A percentile compares a stretch with the other conserved stretches of the same genome.
Conservation (phyloP, 108 stramenopile genomes). For the Seminavis robusta region DNA sequence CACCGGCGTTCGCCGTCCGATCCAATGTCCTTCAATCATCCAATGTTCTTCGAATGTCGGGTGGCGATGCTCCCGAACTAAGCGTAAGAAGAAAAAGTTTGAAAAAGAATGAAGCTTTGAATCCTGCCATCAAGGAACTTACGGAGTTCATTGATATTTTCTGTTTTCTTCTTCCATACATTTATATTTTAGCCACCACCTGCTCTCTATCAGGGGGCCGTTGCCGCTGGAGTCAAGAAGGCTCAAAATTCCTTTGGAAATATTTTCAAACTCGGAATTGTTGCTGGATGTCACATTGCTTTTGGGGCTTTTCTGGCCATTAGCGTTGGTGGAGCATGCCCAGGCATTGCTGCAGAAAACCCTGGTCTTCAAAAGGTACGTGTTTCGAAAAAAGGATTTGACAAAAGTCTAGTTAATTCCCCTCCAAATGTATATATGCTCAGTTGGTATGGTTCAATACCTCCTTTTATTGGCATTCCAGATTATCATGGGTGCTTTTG, state of each 20-base stretch:
- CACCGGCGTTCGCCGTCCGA: no score
- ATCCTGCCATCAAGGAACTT: no score
- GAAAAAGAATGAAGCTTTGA: no score
- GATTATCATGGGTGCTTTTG: slow-evolving; percentile 82
- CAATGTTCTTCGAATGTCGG: no score
- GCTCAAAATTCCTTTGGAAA: slow-evolving; percentile 20
- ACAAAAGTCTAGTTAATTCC: neutral
- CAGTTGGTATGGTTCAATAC: neutral
- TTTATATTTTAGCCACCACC: slow-evolving; percentile 15
- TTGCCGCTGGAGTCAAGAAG: slow-evolving; percentile 14
- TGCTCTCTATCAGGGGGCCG: slow-evolving; percentile 17
- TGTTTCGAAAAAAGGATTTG: neutral
- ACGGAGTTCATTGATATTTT: no score
- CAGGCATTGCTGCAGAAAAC: slow-evolving; percentile 76
- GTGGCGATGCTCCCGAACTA: no score
- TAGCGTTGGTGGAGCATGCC: slow-evolving; percentile 81
- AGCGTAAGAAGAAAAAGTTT: no score
- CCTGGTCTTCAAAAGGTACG: slow-evolving; percentile 85
- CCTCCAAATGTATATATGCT: neutral
- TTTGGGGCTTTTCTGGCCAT: slow-evolving; percentile 86
- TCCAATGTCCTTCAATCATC: no score
- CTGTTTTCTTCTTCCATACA: no score
- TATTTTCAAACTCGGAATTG: slow-evolving; percentile 83
- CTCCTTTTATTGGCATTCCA: neutral
- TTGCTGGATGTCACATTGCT: slow-evolving; percentile 82